Percentiles rank a stretch among this genome's conserved stretches.
These are phyloP conservation scores for Pythium aristosporum DNA, from an alignment of 352 stramenopile species.

Conservation along the genomic window DNA sequence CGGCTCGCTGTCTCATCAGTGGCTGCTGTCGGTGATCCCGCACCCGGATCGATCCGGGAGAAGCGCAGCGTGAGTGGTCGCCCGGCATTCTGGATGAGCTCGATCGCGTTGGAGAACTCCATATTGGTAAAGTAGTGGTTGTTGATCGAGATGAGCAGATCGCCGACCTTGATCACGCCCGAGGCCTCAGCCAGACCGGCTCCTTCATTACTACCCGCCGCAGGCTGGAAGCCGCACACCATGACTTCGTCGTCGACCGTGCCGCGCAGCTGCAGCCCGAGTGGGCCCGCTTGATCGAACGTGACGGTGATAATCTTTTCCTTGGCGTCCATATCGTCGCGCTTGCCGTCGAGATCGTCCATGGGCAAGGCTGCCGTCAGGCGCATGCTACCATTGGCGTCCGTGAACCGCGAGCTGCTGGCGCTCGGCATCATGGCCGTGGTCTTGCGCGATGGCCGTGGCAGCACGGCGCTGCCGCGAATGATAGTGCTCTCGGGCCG, in stretches of 20 bases:
- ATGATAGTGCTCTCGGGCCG: constrained; percentile 85
- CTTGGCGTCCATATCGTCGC: constrained; percentile 71
- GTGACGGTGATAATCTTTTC: constrained; percentile 89
- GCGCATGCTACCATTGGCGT: constrained; percentile 71
- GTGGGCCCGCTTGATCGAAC: constrained; percentile 71
- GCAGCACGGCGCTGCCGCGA: constrained; percentile 81
- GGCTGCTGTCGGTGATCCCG: constrained; percentile 20
- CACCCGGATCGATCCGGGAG: constrained; percentile 48
- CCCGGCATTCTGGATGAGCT: constrained; percentile 65
- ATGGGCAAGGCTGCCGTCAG: constrained; percentile 62
- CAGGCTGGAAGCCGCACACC: constrained; percentile 78
- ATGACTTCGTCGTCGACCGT: constrained; percentile 89
- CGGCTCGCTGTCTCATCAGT: constrained; percentile 35
- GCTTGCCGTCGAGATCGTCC: constrained; percentile 52
- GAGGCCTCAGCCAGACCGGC: constrained; percentile 61
- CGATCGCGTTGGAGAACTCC: constrained; percentile 75
- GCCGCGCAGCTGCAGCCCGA: constrained; percentile 74
- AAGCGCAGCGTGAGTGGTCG: constrained; percentile 83
- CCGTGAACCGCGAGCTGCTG: constrained; percentile 64
- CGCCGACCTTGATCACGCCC: constrained; percentile 74
- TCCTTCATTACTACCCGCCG: constrained; percentile 20
- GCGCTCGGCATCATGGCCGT: constrained; percentile 36
- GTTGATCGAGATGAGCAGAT: constrained; percentile 87
- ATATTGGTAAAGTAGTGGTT: constrained; percentile 88
- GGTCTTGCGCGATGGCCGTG: constrained; percentile 70